Percentiles rank a stretch among this genome's conserved stretches.
These are phyloP conservation scores for Kwoniella europaea DNA, from an alignment of 768 basidiomycete species.

Conservation along the genomic window DNA sequence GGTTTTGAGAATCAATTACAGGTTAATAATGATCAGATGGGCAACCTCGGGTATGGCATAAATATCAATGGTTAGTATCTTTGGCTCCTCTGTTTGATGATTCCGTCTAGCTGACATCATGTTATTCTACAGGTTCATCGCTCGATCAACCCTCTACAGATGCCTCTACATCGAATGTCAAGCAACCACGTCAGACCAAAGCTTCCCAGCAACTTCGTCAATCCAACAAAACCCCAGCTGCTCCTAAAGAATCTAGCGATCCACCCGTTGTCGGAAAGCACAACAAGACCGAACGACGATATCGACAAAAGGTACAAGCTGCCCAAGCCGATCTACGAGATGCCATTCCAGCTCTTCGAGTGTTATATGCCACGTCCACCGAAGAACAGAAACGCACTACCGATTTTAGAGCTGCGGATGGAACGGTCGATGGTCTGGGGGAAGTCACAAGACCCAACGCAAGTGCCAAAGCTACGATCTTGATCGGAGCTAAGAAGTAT, in stretches of 20 bases:
- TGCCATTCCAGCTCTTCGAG: constrained; percentile 54
- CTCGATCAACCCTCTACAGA: background rate
- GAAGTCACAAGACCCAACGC: constrained; percentile 54
- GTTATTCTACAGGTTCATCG: too few species aligned
- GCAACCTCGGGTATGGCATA: background rate
- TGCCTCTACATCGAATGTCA: background rate
- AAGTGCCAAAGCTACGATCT: constrained; percentile 54
- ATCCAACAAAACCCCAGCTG: constrained; percentile 5
- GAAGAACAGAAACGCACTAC: constrained; percentile 50
- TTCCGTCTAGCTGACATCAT: too few species aligned
- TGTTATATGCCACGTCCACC: constrained; percentile 54
- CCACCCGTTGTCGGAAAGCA: constrained; percentile 50
- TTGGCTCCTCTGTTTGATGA: background rate
- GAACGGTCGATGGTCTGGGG: constrained; percentile 52
- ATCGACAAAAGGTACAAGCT: constrained; percentile 57
- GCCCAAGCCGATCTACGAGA: constrained; percentile 56
- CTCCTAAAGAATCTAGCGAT: constrained; percentile 1
- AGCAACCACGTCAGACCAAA: background rate
- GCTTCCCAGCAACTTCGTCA: background rate
- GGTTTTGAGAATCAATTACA: background rate
- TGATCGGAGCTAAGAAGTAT: constrained; percentile 54
- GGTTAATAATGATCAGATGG: background rate
- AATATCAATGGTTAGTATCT: background rate
- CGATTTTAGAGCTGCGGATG: constrained; percentile 49
- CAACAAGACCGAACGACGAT: constrained; percentile 57